Base-by-base conservation (phyloP, 129 eudicot species). In the Ambrosia trifida region DNA sequence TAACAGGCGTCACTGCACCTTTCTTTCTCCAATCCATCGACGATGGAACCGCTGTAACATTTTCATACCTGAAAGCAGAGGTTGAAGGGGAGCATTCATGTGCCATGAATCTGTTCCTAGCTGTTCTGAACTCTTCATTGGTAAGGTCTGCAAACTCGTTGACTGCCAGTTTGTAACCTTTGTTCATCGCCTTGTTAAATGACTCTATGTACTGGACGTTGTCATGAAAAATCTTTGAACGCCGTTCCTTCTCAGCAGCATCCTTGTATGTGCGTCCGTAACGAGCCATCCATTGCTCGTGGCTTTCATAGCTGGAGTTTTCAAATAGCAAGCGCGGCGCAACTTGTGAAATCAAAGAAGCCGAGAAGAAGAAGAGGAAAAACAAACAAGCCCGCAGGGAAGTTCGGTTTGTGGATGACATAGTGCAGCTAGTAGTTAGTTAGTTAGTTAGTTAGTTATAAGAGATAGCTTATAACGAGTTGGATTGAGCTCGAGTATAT, bases 391-490 rank as follows among this genome's bases (percentile, higher is more conserved):
- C 5, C 7, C n/a, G n/a, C n/a, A 76, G 20, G 57, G 20, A 28
- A 66, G 68, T n/a, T 32, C 3, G 46, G 66, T 19, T 75, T 40
- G 31, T 31, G 45, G 80, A 66, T 28, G 72, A 66, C 74, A 75
- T 75, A 16, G 56, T 71, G 44, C 53, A 57, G 44, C 64, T 28
- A 53, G 4, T 24, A 20, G 16, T 49, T 83, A 79, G n/a, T n/a
- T n/a, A n/a, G n/a, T n/a, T n/a, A n/a, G n/a, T n/a, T n/a, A 20
- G 16, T 49, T 83, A 79, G 86, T 78, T 83, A 87, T 32, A 43
- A 43, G 14, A 72, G 3, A 38, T 43, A 13, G 43, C 7, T 11
- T 47, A 41, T 13, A 44, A 50, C 14, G 43, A 38, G 67, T 44
- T 70, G 75, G 38, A 41, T 18, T 70, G 66, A 70, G 43, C 24